Evolutionary conservation across 192 early-diverging fungal genomes (phyloP).

Genomic region (Gonapodya prolifera): DNA sequence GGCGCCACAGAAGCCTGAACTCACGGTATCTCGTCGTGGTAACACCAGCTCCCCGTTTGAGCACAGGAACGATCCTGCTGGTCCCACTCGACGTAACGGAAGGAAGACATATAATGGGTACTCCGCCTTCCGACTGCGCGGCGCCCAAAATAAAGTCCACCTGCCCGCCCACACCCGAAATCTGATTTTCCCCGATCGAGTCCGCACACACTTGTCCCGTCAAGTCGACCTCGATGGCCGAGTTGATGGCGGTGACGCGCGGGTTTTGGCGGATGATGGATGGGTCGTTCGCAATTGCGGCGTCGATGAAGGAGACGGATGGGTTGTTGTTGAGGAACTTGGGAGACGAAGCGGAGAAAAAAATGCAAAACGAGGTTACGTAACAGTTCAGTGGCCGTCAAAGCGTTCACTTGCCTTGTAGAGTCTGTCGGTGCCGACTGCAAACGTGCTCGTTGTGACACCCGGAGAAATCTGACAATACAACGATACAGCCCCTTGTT

Average conservation of each 20-base stretch:
- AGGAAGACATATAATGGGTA: slow-evolving; percentile 36
- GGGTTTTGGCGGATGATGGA: slow-evolving; percentile 30
- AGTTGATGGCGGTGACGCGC: slow-evolving; percentile 33
- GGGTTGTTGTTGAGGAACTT: slow-evolving; percentile 35
- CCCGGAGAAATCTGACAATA: neutral
- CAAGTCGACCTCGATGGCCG: slow-evolving; percentile 33
- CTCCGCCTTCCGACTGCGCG: slow-evolving; percentile 22
- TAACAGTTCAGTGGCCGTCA: neutral
- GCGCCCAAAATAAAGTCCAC: slow-evolving; percentile 37
- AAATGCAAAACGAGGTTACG: neutral
- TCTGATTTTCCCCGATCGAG: slow-evolving; percentile 25
- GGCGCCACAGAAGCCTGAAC: slow-evolving; percentile 4
- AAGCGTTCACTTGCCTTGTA: slow-evolving; percentile 18
- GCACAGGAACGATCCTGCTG: slow-evolving; percentile 21
- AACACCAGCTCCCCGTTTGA: slow-evolving; percentile 27
- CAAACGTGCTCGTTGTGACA: slow-evolving; percentile 13
- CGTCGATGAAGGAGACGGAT: slow-evolving; percentile 22
- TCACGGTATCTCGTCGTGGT: slow-evolving; percentile 25
- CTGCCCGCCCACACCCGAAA: slow-evolving; percentile 37
- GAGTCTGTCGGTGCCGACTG: slow-evolving; percentile 7
- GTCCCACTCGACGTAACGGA: slow-evolving; percentile 19
- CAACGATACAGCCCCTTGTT: too few species aligned
- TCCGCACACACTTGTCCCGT: slow-evolving; percentile 42
- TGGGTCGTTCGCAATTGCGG: slow-evolving; percentile 28
- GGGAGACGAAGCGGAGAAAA: neutral